Base-by-base conservation (phyloP, 495 filamentous ascomycete species). In the Aspergillus nidulans region DNA sequence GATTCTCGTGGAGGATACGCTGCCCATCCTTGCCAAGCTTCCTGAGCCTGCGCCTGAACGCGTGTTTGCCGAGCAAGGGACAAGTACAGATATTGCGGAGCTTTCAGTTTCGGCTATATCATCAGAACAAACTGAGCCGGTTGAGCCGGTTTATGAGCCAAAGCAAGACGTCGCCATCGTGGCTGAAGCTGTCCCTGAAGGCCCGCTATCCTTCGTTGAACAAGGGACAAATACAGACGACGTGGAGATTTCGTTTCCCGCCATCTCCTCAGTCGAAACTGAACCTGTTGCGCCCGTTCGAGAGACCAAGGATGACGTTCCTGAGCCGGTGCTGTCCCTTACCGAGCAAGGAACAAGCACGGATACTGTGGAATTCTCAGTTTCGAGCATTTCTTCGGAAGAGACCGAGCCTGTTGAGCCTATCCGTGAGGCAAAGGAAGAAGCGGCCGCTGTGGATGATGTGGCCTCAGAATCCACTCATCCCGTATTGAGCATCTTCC, bases 401-500 rank as follows among this genome's bases (percentile, higher is more conserved):
- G 39, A 59, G 20, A 59, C 52, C 4, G 47, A 59, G 23, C 57
- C 57, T 2, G 15, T 52, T 13, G 19, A 39, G 18, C 57, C 57
- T 8, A 19, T 55, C 13, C 12, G 13, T 34, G 39, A 38, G 20
- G 65, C 69, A 9, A 49, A 57, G 20, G 40, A 64, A 21, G 64
- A 23, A 13, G n/a, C 62, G 28, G 55, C 56, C 6, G 28, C 7
- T 32, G 49, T 52, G 6, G 54, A 55, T 6, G 60, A 58, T 19
- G 53, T 42, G 7, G 51, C 52, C n/a, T n/a, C 55, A 0, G 58
- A 71, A 36, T 62, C 77, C 9, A 68, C 67, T 26, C 32, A 57
- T 42, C 60, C 61, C 4, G 61, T 68, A 10, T 48, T 73, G 51
- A 56, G 61, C 1, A 47, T 77, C 43, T 74, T 75, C 7, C 60